These are phyloP conservation scores for Plectosphaerella cucumerina DNA, from an alignment of 2,329 filamentous ascomycete genomes.

Conservation along the genomic window DNA sequence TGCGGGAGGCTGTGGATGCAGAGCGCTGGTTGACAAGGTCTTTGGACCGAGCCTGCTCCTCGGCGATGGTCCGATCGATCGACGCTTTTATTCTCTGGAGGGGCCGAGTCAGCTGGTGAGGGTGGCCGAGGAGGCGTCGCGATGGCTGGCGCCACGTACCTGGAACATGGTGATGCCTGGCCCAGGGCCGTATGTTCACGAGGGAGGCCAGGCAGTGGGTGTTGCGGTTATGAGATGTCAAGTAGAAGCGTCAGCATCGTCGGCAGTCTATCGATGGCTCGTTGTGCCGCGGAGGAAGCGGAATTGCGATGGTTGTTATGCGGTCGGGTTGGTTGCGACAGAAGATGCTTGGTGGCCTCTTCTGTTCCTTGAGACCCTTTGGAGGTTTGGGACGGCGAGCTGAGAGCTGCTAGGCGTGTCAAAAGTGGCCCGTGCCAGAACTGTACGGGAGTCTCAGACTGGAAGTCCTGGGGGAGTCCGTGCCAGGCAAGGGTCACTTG, in stretches of 20 bases:
- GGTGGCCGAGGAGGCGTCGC: not conserved
- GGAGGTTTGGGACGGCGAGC: not conserved
- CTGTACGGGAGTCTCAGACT: no score
- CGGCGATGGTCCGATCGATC: slow-evolving; percentile 82
- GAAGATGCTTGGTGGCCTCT: no score
- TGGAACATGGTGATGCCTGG: slow-evolving; percentile 19
- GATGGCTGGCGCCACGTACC: slow-evolving; percentile 9
- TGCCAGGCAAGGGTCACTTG: no score
- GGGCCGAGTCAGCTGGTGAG: not conserved
- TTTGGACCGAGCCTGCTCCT: slow-evolving; percentile 82
- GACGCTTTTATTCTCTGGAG: slow-evolving; percentile 73
- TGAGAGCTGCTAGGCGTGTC: not conserved
- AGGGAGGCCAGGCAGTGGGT: not conserved
- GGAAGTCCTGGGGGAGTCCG: no score
- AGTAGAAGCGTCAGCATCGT: not conserved
- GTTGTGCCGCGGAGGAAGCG: no score
- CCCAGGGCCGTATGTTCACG: slow-evolving; percentile 4
- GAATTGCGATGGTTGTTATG: no score
- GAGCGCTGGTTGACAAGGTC: slow-evolving; percentile 17
- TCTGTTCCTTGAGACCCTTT: not conserved
- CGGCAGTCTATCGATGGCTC: not conserved
- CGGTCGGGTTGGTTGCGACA: no score
- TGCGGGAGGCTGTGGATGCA: not conserved
- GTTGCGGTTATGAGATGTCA: not conserved
- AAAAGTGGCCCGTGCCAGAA: not conserved